Conservation (phyloP, 129 eudicot genomes). For the Artemisia tridentata region DNA sequence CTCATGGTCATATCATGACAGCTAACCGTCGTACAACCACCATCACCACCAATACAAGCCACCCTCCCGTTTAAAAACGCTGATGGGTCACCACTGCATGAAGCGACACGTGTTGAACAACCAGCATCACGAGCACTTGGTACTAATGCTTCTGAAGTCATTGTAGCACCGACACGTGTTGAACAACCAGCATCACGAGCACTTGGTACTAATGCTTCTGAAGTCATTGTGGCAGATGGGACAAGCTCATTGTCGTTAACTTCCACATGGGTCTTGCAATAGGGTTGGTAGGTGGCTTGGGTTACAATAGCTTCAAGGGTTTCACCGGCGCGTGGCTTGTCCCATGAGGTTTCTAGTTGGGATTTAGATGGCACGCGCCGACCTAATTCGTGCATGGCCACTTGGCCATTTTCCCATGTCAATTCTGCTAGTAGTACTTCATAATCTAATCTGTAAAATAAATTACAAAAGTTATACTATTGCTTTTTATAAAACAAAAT, state of each 20-base stretch:
- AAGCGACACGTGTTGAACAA: conserved; percentile 55
- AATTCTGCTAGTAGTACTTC: conserved; percentile 85
- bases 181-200: conserved; percentile 38
- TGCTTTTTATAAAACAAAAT: background rate
- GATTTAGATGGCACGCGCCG: conserved; percentile 52
- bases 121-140: conserved; percentile 41
- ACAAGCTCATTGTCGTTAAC: conserved; percentile 35
- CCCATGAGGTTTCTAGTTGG: conserved; percentile 40
- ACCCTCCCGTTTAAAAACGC: conserved; percentile 14
- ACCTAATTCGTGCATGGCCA: conserved; percentile 61
- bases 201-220: conserved; percentile 71
- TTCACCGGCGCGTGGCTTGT: conserved; percentile 54
- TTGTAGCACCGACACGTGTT: conserved; percentile 40
- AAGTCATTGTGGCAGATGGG: conserved; percentile 38
- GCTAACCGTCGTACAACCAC: conserved; percentile 35
- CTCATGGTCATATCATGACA: conserved; percentile 37
- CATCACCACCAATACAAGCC: conserved; percentile 11
- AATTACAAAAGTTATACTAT: background rate
- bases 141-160: conserved; percentile 57
- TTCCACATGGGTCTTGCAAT: conserved; percentile 13
- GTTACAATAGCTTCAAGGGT: conserved; percentile 79
- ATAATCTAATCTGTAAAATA: conserved; percentile 52
- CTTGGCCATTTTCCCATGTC: conserved; percentile 84
- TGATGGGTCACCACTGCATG: conserved; percentile 44
- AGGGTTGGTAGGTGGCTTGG: conserved; percentile 54